Conservation (phyloP, 352 stramenopile species). For the Plasmopara muralis region DNA sequence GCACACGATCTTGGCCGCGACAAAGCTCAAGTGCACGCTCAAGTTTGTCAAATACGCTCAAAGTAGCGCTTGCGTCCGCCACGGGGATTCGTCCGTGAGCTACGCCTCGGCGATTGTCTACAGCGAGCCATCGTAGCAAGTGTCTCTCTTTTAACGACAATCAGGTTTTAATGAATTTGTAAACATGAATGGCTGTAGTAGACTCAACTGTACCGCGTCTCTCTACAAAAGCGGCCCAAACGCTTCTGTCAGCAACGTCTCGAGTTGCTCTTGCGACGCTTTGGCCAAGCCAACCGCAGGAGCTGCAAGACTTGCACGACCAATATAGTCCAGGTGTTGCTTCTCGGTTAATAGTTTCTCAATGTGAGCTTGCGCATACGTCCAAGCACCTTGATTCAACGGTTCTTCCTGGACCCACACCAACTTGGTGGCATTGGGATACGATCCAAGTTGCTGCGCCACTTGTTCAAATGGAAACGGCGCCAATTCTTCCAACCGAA, state of each 20-base stretch:
- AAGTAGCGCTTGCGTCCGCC: slow-evolving; percentile 79
- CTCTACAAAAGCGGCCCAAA: slow-evolving; percentile 36
- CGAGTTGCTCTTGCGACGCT: slow-evolving; percentile 50
- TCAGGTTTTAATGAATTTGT: no score
- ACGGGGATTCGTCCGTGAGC: slow-evolving; percentile 90
- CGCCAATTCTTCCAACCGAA: slow-evolving; percentile 78
- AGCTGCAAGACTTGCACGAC: slow-evolving; percentile 61
- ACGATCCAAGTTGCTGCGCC: slow-evolving; percentile 43
- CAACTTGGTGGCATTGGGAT: slow-evolving; percentile 57
- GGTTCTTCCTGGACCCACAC: slow-evolving; percentile 82
- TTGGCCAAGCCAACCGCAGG: slow-evolving; percentile 71
- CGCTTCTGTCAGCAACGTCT: slow-evolving; percentile 57
- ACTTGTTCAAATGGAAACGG: slow-evolving; percentile 80
- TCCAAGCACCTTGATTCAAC: slow-evolving; percentile 75
- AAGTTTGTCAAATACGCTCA: slow-evolving; percentile 93
- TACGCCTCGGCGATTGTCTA: slow-evolving; percentile 92
- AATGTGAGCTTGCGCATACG: slow-evolving; percentile 59
- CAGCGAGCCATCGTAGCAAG: slow-evolving; percentile 24
- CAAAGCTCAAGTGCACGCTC: slow-evolving; percentile 63
- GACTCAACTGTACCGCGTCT: no score
- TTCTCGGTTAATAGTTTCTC: slow-evolving; percentile 67
- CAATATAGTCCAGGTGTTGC: slow-evolving; percentile 56
- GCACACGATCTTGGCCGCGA: slow-evolving; percentile 46
- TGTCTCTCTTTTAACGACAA: no score
- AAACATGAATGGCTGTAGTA: no score